Base-by-base conservation (phyloP, 768 basidiomycete species). In the Lentinula aciculospora region DNA sequence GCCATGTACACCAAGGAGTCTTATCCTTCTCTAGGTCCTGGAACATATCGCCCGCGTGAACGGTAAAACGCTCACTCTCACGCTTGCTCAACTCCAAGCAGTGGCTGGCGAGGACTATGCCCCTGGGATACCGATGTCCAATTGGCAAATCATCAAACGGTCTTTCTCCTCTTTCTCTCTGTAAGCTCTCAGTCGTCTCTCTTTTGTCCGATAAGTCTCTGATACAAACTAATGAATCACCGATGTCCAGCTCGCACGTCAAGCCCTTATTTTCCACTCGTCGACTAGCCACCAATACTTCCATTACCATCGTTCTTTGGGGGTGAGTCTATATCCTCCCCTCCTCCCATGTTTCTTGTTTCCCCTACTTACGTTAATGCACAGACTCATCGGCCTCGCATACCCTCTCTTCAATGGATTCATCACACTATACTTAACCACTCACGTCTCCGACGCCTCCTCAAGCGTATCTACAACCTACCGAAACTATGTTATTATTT, bases 401-500 rank as follows among this genome's bases (percentile, higher is more conserved):
- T 83, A 79, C 62, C 82, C 82, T 3, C 70, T 83, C 3, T 81
- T 76, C 69, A 81, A 72, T 56, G 65, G 71, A 3, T 84, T 82
- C 68, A 70, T 84, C 25, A 77, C 82, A 3, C 65, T 79, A 1
- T 81, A 80, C 61, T 74, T 81, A 15, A 67, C 64, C 31, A 66
- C 70, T 17, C 74, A 70, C 23, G 66, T 72, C 55, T 60, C 65
- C 0, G 62, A 65, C 4, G 60, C 62, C 10, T 10, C 67, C 4
- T 56, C 66, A 10, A 64, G 60, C 34, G 61, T 73, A 0, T 59
- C 62, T 53, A 57, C 44, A 4, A 78, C 77, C 3, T 81, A 78
- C 61, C 74, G 78, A 47, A 79, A 81, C 65, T 79, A 81, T 57
- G 65, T 74, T 21, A 79, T 81, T 60, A 72, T 81, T 29, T 80